Evolutionary conservation across 2,329 filamentous ascomycete species (phyloP), one percentile per base, ranked within the genome.

Genomic region (Ophiosphaerella korrae): DNA sequence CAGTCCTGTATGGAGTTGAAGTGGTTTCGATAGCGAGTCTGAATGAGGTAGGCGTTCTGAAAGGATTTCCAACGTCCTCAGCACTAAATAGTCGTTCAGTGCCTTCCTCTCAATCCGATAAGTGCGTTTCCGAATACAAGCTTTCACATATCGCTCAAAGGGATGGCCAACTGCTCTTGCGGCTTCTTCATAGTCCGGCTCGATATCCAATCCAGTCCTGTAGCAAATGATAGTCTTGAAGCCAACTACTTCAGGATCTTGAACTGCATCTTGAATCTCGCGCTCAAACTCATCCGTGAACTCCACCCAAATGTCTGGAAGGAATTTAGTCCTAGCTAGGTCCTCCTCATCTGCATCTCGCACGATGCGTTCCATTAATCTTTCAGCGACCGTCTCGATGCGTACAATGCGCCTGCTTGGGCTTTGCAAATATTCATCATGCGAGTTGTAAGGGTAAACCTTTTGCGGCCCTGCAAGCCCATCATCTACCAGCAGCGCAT

Each of bases 141-240:
- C 61, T 14, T 73, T 73, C 6, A 78, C 66, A 45, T 76, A 79
- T 2, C 73, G 68, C 43, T 74, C 68, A 44, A 79, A 79, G 3
- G 70, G 67, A 36, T 66, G 56, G 2, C 66, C 70, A 1, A 74
- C 68, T 12, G 66, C 65, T 42, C 61, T 55, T 5, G 71, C 65
- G 39, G 67, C 66, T 2, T 74, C 74, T 21, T 75, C 66, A 9
- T 76, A 76, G 1, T 78, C 75, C 1, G 78, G 69, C 45, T 80
- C 75, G 7, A 79, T 67, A n/a, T 81, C 75, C 13, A 93, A 77
- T 0, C 90, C 90, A 0, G 86, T 89, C 12, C 90, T 82, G 69
- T 94, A 94, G 74, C 90, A 93, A 48, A 95, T 84, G 42, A 92
- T 85, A 1, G 86, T 89, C 72, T 95, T 94, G 80, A 95, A 95